A percentile compares a stretch with the other conserved stretches of the same genome.
Evolutionary conservation across 2,329 filamentous ascomycete species (phyloP).

Genomic region (Dactylellina haptotyla): DNA sequence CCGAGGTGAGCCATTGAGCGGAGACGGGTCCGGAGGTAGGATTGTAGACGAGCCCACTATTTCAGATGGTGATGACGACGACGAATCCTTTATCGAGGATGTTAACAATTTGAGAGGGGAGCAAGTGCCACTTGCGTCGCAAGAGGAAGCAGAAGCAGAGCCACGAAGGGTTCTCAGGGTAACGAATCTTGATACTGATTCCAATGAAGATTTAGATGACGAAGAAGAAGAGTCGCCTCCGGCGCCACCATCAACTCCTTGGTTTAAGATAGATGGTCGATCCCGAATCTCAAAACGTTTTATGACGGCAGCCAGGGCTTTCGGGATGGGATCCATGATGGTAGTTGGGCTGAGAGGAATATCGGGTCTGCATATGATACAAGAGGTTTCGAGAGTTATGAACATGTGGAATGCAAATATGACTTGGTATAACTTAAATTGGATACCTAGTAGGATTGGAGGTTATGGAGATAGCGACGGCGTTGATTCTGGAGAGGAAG

Average conservation of each 20-base stretch:
- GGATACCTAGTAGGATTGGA: neutral
- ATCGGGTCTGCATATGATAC: neutral
- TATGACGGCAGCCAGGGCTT: neutral
- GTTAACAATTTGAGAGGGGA: neutral
- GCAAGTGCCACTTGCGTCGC: neutral
- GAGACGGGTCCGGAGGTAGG: neutral
- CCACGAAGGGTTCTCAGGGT: neutral
- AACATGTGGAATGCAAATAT: neutral
- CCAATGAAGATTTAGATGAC: neutral
- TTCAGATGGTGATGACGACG: slow-evolving; percentile 23
- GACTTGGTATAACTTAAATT: neutral
- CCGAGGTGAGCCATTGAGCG: neutral
- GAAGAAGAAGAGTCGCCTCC: neutral
- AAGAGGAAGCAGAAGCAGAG: neutral
- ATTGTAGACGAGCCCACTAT: neutral
- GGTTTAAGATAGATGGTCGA: neutral
- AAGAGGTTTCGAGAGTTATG: neutral
- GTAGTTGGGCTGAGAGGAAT: neutral
- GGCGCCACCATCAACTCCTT: neutral
- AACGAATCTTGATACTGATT: slow-evolving; percentile 2
- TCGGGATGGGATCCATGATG: neutral
- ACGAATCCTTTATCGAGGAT: slow-evolving; percentile 28
- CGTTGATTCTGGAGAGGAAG: neutral
- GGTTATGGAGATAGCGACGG: neutral
- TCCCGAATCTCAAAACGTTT: too few species aligned